Conservation (phyloP, 352 stramenopile species). For the Phytophthora fragariae region DNA sequence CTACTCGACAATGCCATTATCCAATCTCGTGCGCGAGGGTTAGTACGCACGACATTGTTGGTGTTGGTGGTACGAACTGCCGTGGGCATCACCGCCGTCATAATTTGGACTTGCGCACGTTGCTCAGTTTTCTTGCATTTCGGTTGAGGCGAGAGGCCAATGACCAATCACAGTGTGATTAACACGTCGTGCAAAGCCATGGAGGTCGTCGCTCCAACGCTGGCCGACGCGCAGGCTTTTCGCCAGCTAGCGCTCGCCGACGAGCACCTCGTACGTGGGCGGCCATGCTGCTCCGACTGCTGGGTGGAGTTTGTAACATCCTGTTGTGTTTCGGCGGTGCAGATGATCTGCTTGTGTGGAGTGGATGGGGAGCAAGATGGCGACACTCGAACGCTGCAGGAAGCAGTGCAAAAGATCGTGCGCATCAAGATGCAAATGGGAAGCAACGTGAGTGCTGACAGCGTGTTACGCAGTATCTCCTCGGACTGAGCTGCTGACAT, state of each 20-base stretch:
- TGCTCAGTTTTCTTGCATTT: conserved; percentile 2
- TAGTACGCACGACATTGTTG: background rate
- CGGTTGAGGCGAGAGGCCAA: conserved; percentile 14
- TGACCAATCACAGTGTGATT: conserved; percentile 3
- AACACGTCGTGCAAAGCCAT: conserved; percentile 22
- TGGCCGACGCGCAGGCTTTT: conserved; percentile 33
- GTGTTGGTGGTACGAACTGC: conserved; percentile 12
- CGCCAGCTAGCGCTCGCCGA: conserved; percentile 41
- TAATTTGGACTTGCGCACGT: conserved; percentile 16
- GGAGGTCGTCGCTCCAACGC: conserved; percentile 21
- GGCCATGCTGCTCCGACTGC: background rate
- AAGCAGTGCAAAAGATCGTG: conserved; percentile 54
- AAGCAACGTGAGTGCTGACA: conserved; percentile 33
- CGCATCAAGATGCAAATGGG: conserved; percentile 66
- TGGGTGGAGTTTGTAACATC: background rate
- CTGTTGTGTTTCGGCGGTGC: background rate
- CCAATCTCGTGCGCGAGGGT: too few species aligned
- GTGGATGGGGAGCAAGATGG: conserved; percentile 34
- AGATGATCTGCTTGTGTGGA: conserved; percentile 64
- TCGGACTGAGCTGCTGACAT: background rate
- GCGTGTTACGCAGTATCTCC: background rate
- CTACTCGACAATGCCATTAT: too few species aligned
- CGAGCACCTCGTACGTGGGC: conserved; percentile 51
- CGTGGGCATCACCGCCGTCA: conserved; percentile 2
- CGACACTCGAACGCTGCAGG: conserved; percentile 29